These are phyloP conservation scores for Cordyceps sp. DNA, from an alignment of 2,329 filamentous ascomycete genomes.

Conservation along the genomic window DNA sequence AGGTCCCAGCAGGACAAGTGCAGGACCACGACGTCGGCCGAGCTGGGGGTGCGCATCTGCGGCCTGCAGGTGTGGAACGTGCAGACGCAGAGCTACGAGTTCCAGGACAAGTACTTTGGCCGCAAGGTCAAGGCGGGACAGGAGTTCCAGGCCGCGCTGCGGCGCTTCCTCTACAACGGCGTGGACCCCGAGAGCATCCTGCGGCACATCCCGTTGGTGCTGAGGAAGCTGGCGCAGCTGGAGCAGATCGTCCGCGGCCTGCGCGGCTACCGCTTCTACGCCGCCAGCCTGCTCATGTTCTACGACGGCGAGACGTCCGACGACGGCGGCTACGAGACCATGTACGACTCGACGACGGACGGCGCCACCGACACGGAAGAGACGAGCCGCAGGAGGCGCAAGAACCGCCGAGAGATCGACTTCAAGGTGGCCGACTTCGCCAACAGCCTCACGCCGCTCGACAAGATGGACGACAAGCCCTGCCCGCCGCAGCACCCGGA, in stretches of 20 bases:
- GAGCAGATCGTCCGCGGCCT: constrained; percentile 70
- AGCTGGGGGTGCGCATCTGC: constrained; percentile 84
- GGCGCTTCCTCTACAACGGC: constrained; percentile 81
- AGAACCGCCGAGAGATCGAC: constrained; percentile 50
- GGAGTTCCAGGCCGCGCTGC: constrained; percentile 80
- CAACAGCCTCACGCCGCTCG: constrained; percentile 85
- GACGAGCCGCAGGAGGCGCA: constrained; percentile 25
- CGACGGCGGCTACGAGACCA: constrained; percentile 28
- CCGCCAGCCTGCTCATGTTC: constrained; percentile 83
- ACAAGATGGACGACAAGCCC: constrained; percentile 41
- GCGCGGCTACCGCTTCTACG: constrained; percentile 84
- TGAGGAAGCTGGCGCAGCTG: constrained; percentile 68
- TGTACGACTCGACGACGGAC: constrained; percentile 41
- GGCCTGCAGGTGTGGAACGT: constrained; percentile 94
- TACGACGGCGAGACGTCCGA: constrained; percentile 70
- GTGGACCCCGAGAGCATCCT: constrained; percentile 64
- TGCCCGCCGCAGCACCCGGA: constrained; percentile 73
- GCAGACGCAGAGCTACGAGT: constrained; percentile 69
- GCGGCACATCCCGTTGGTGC: constrained; percentile 72
- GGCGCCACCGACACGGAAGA: constrained; percentile 42
- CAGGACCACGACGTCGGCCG: constrained; percentile 74
- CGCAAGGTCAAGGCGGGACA: constrained; percentile 71
- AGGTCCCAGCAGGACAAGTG: constrained; percentile 88
- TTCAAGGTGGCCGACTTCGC: constrained; percentile 98
- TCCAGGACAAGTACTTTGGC: constrained; percentile 96